Base-by-base conservation (phyloP, 768 basidiomycete species). In the Leucocoprinus sp. region DNA sequence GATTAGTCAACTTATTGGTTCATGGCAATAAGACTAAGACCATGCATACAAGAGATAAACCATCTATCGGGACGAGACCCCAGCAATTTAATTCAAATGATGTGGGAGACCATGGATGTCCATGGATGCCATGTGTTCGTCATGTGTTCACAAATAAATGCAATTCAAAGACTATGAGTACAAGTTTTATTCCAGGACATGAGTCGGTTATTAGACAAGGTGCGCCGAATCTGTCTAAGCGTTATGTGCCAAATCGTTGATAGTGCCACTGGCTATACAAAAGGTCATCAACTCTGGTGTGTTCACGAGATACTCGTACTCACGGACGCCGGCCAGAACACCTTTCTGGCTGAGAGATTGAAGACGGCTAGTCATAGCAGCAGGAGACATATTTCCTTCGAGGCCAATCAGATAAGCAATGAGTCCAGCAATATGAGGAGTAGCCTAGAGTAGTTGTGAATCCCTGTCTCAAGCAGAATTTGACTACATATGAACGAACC, bases 351-450 rank as follows among this genome's bases (percentile, higher is more conserved):
- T 50, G 35, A 64, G 54, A 34, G 35, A 45, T 43, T 59, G 48
- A 50, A 66, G 34, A 37, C 50, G 53, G 23, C 47, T 50, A 23
- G 43, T 47, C 50, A 67, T 61, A 22, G 43, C 51, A 11, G 60
- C 62, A 12, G 69, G 68, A 19, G 56, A 45, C 26, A 41, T 49
- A 40, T 63, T 60, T 5, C 66, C 67, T 23, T 60, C 51, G 9
- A 57, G 45, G 33, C 52, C 47, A 34, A 69, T 60, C 39, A 67
- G 51, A 41, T 65, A 67, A 21, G 69, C 68, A 19, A 68, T 57
- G 39, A 70, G 56, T 19, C 70, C 70, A 14, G 68, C 57, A 22
- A 71, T 54, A 45, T 70, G 64, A 19, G 70, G 66, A 22, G 68
- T 61, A 39, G 69, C 64, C 64, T 60, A 50, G 26, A 2, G 18